Evolutionary conservation across 78 protist species (phyloP).

Genomic region (Neovahlkampfia damariscottae): DNA sequence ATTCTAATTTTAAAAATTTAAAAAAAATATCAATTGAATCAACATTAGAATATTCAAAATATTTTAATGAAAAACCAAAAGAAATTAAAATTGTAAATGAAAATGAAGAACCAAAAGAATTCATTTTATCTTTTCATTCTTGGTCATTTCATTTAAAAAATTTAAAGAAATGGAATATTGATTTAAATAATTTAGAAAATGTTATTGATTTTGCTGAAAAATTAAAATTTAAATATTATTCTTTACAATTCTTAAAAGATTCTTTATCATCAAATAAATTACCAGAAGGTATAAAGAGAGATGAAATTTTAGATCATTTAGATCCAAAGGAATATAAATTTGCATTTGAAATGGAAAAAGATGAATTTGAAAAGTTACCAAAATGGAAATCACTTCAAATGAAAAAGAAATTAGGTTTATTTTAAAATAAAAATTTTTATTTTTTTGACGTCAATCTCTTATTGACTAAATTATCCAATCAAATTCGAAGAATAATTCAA

Average conservation of each 20-base stretch:
- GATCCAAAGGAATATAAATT: background rate
- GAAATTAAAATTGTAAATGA: background rate
- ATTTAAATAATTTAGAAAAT: background rate
- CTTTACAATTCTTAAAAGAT: background rate
- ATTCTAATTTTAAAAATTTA: background rate
- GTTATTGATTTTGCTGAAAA: background rate
- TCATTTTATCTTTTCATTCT: background rate
- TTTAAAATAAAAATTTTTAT: background rate
- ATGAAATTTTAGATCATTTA: background rate
- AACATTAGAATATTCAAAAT: background rate
- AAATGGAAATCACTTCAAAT: background rate
- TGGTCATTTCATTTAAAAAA: background rate
- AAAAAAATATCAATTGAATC: background rate
- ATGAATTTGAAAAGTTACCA: background rate
- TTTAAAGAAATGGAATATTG: background rate
- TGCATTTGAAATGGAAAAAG: background rate
- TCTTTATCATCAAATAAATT: background rate
- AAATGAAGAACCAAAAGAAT: background rate
- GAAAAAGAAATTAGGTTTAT: background rate
- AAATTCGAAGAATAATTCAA: no score
- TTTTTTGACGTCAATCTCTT: no score
- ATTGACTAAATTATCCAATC: no score
- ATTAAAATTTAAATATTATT: background rate
- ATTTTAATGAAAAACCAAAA: background rate
- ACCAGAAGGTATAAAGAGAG: background rate